These are phyloP conservation scores for Sesbania bispinosa DNA, from an alignment of 306 rosid species.

Conservation along the genomic window DNA sequence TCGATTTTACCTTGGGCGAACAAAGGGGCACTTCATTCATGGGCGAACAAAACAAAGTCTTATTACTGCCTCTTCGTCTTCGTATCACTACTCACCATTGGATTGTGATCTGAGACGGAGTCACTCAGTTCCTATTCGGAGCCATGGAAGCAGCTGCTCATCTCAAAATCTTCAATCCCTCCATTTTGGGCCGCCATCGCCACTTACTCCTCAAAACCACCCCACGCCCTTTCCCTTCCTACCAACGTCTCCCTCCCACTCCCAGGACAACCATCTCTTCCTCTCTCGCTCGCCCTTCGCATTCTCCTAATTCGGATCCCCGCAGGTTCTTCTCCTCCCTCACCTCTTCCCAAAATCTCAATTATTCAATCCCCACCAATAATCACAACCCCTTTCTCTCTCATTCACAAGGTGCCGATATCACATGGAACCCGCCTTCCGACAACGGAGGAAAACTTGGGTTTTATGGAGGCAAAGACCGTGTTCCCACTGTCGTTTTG, in stretches of 20 bases:
- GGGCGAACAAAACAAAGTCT: no score
- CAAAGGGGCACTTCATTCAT: no score
- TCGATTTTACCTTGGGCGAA: no score
- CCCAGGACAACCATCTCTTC: slow-evolving; percentile 18
- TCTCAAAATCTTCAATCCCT: slow-evolving; percentile 34
- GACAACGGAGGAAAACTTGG: slow-evolving; percentile 26
- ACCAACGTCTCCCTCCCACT: background rate
- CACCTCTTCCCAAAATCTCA: slow-evolving; percentile 32
- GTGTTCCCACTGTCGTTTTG: slow-evolving; percentile 58
- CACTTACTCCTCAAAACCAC: slow-evolving; percentile 38
- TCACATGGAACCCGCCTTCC: slow-evolving; percentile 50
- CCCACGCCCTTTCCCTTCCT: background rate
- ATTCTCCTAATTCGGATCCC: slow-evolving; percentile 25
- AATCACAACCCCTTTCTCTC: slow-evolving; percentile 28
- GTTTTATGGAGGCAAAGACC: slow-evolving; percentile 13
- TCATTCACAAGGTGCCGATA: slow-evolving; percentile 18
- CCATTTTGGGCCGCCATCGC: slow-evolving; percentile 44
- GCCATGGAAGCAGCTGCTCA: slow-evolving; percentile 66
- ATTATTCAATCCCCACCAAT: slow-evolving; percentile 1
- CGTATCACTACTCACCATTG: background rate
- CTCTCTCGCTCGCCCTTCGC: slow-evolving; percentile 32
- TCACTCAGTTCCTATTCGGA: no score
- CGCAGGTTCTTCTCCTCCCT: slow-evolving; percentile 41
- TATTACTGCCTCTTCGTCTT: no score
- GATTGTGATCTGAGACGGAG: background rate